Conservation (phyloP, 2,329 filamentous ascomycete species). For the Coniochaeta sp. region DNA sequence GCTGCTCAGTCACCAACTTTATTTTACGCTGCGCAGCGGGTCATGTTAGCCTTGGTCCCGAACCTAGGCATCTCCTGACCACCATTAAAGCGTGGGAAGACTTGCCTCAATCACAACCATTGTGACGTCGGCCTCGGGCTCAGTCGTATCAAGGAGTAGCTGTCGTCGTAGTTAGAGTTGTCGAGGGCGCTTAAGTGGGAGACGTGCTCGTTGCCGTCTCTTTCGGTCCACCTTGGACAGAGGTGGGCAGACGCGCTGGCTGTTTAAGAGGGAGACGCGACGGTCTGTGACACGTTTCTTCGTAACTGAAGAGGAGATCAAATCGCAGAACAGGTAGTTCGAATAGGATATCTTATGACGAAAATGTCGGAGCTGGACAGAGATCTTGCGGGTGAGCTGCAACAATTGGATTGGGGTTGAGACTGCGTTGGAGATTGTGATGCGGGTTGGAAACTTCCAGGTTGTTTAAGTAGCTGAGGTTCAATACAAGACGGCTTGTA, state of each 20-base stretch:
- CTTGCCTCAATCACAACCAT: slow-evolving; percentile 29
- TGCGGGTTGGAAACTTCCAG: too few relatives aligned
- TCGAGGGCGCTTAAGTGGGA: background rate
- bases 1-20: slow-evolving; percentile 89
- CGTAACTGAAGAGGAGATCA: background rate
- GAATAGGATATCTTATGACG: background rate
- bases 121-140: slow-evolving; percentile 7
- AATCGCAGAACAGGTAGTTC: background rate
- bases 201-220: background rate
- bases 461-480: too few relatives aligned
- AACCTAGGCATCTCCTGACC: background rate
- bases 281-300: background rate
- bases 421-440: background rate
- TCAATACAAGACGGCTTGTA: too few relatives aligned
- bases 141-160: background rate
- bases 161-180: background rate
- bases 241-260: background rate
- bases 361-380: too few relatives aligned
- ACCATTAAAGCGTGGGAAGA: background rate
- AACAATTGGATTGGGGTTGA: background rate
- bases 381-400: background rate
- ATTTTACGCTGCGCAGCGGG: slow-evolving; percentile 64
- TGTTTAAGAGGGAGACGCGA: background rate
- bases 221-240: background rate
- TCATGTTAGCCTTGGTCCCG: slow-evolving; percentile 22